phyloP scores from a whole-genome alignment of 306 rosid species.

The Castanea crenata region DNA sequence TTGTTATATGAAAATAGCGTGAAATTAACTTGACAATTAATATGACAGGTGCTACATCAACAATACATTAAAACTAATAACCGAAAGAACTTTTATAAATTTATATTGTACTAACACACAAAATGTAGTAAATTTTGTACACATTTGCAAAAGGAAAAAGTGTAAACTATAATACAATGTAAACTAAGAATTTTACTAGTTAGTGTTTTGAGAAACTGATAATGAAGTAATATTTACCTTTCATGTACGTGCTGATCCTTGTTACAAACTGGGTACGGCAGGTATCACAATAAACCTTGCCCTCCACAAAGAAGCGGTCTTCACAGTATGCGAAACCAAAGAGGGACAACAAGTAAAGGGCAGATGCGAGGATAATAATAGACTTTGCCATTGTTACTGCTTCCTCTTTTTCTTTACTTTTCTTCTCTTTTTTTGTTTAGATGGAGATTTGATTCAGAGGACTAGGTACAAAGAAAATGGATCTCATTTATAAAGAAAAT shows the following conservation, averaged over 20 bases:
- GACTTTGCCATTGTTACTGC: constrained; percentile 50
- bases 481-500: neutral
- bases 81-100: too few relatives aligned
- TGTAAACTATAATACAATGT: too few relatives aligned
- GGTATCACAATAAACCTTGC: constrained; percentile 75
- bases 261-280: constrained; percentile 73
- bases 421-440: neutral
- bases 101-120: too few relatives aligned
- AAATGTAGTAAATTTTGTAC: too few relatives aligned
- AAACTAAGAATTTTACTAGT: too few relatives aligned
- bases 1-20: too few relatives aligned
- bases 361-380: constrained; percentile 32
- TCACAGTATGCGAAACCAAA: constrained; percentile 2
- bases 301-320: constrained; percentile 39
- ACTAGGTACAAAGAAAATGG: neutral
- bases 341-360: constrained; percentile 58
- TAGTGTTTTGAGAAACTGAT: too few relatives aligned
- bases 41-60: too few relatives aligned
- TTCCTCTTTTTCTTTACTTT: too few relatives aligned
- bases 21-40: too few relatives aligned
- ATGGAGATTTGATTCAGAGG: constrained; percentile 1
- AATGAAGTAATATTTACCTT: constrained; percentile 31
- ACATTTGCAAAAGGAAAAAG: too few relatives aligned
- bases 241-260: constrained; percentile 25
- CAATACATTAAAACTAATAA: too few relatives aligned